Evolutionary conservation across 192 early-diverging fungal species (phyloP).

Genomic region (Coemansia sp.): DNA sequence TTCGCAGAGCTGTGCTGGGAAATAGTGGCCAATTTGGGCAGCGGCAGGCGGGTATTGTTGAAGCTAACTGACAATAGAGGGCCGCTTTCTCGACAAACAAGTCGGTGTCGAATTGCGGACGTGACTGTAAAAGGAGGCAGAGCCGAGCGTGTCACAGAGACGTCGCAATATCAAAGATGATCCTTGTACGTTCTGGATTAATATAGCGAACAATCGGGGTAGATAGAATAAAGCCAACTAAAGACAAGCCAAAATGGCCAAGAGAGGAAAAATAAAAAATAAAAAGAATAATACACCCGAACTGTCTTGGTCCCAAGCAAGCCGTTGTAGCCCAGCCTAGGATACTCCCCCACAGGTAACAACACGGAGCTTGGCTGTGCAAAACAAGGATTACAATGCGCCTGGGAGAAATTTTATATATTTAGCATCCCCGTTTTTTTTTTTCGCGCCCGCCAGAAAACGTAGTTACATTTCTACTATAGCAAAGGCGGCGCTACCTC

Average conservation of each 20-base stretch:
- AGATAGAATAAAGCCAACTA: background rate
- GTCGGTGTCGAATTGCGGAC: background rate
- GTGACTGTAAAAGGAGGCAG: background rate
- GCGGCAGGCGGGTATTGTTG: background rate
- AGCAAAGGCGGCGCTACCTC: background rate
- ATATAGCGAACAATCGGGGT: constrained; percentile 1
- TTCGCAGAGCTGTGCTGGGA: background rate
- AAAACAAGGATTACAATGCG: background rate
- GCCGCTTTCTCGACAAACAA: background rate
- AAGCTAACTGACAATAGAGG: background rate
- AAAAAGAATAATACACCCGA: background rate
- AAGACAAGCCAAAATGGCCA: background rate
- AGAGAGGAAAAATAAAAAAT: background rate
- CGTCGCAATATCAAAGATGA: constrained; percentile 4
- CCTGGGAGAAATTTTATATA: background rate
- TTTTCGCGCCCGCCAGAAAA: background rate
- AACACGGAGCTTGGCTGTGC: background rate
- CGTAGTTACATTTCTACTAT: background rate
- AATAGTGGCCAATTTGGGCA: background rate
- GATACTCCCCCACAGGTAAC: constrained; percentile 4
- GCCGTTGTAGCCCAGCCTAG: background rate
- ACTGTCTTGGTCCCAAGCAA: constrained; percentile 3
- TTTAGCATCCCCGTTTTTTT: background rate
- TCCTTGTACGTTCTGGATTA: constrained; percentile 2
- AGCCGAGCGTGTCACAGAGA: background rate